These are phyloP conservation scores for Clitoria ternatea DNA, from an alignment of 306 rosid species.

Conservation along the genomic window DNA sequence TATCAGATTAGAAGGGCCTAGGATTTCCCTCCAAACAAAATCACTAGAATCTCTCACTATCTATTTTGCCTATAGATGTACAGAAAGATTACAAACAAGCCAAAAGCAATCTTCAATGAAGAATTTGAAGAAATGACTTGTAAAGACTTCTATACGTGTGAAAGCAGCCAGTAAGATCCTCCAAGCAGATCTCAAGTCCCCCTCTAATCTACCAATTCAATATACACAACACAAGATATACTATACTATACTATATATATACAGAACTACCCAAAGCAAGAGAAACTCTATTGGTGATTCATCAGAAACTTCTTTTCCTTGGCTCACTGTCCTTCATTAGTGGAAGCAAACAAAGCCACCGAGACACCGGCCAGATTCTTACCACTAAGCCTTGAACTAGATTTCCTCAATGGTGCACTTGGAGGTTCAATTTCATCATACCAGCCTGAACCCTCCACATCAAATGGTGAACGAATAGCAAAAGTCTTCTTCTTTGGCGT, in stretches of 20 bases:
- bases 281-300: slow-evolving; percentile 4
- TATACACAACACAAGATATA: slow-evolving; percentile 3
- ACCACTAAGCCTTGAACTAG: slow-evolving; percentile 25
- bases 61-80: slow-evolving; percentile 40
- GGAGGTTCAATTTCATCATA: slow-evolving; percentile 60
- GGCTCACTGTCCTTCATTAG: slow-evolving; percentile 22
- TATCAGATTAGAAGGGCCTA: slow-evolving; percentile 38
- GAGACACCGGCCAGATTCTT: slow-evolving; percentile 47
- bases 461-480: slow-evolving; percentile 31
- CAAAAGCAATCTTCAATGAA: slow-evolving; percentile 60
- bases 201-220: slow-evolving; percentile 11
- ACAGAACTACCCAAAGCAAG: slow-evolving; percentile 20
- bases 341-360: slow-evolving; percentile 44
- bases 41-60: slow-evolving; percentile 28
- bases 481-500: slow-evolving; percentile 59
- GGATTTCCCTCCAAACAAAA: slow-evolving; percentile 43
- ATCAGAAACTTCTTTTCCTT: neutral
- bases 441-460: slow-evolving; percentile 18
- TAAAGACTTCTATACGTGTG: slow-evolving; percentile 25
- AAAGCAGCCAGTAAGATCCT: slow-evolving; percentile 23
- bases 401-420: slow-evolving; percentile 51
- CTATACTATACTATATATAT: slow-evolving; percentile 20
- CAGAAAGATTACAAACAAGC: slow-evolving; percentile 40
- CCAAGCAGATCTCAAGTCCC: slow-evolving; percentile 19
- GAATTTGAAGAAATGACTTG: slow-evolving; percentile 59